Conservation (phyloP, 2,329 filamentous ascomycete species). For the Chalaropsis thielavioides region DNA sequence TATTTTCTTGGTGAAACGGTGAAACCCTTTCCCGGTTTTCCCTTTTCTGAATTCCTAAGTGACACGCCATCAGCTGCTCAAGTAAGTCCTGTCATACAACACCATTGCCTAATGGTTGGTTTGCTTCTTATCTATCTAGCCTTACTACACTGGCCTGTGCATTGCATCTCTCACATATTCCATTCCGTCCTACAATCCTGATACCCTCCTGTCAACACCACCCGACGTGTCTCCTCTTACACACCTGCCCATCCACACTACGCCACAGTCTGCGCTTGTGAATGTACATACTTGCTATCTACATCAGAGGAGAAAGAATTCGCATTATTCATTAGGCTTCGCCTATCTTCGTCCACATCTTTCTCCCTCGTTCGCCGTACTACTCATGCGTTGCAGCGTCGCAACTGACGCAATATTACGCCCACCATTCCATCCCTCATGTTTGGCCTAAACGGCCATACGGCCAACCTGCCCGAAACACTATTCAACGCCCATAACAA, state of each 20-base stretch:
- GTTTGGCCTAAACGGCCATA: not conserved
- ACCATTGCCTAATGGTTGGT: not conserved
- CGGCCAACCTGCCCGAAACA: not conserved
- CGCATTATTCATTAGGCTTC: not conserved
- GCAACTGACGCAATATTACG: conserved; percentile 6
- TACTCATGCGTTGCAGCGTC: not conserved
- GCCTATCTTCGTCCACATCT: not conserved
- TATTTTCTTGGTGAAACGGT: not conserved
- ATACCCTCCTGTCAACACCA: not conserved
- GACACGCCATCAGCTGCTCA: not conserved
- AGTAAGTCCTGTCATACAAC: conserved; percentile 2
- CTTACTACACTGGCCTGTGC: not conserved
- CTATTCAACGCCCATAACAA: not conserved
- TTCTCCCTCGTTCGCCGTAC: not conserved
- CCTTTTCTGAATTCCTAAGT: not conserved
- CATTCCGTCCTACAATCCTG: not conserved
- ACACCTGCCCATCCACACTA: not conserved
- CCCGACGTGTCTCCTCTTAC: not conserved
- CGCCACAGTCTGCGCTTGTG: not conserved
- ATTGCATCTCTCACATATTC: not conserved
- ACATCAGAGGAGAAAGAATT: not conserved
- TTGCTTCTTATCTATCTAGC: not conserved
- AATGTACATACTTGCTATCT: not conserved
- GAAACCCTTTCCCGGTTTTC: not conserved
- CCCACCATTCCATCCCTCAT: not conserved